A percentile compares a stretch with the other conserved stretches of the same genome.
Evolutionary conservation across 208 protist genomes (phyloP).

Genomic region (Leishmania martiniquensis): DNA sequence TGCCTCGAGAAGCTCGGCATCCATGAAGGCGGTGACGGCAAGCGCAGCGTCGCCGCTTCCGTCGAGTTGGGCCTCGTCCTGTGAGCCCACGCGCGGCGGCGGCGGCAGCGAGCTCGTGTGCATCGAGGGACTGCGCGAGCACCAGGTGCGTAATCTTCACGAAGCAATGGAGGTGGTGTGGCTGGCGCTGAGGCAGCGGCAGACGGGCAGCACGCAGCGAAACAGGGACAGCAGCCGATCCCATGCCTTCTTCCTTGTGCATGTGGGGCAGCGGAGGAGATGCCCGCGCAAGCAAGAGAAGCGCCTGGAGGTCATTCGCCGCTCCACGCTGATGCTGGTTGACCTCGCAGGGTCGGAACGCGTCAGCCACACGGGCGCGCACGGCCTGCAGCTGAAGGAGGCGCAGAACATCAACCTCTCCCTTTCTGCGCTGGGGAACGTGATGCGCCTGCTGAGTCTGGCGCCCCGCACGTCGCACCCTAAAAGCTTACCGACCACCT

Average conservation of each 20-base stretch:
- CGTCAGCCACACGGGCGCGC: constrained; percentile 72
- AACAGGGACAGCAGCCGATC: constrained; percentile 87
- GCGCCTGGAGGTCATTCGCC: background rate
- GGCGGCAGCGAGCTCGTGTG: constrained; percentile 18
- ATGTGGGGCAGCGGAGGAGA: constrained; percentile 35
- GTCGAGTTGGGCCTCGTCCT: background rate
- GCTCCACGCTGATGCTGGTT: constrained; percentile 73
- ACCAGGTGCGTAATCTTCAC: constrained; percentile 35
- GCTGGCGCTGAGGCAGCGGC: constrained; percentile 44
- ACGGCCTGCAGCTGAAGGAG: constrained; percentile 77
- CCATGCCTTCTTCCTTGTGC: constrained; percentile 86
- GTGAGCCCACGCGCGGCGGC: background rate
- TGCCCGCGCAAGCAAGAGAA: constrained; percentile 1
- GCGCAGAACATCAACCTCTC: constrained; percentile 93
- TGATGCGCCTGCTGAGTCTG: constrained; percentile 74
- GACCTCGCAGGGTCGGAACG: constrained; percentile 95
- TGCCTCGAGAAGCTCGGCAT: background rate
- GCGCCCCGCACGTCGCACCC: background rate
- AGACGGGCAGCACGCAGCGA: constrained; percentile 69
- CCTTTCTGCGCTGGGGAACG: constrained; percentile 88
- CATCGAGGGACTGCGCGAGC: constrained; percentile 55
- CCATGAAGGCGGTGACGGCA: background rate
- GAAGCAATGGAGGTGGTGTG: constrained; percentile 47
- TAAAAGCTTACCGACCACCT: constrained; percentile 9
- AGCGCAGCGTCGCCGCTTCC: background rate